Percentiles rank a stretch among this genome's conserved stretches.
These are phyloP conservation scores for Nothophaeocryptopus gaeumannii DNA, from an alignment of 2,329 filamentous ascomycete species.

Conservation along the genomic window DNA sequence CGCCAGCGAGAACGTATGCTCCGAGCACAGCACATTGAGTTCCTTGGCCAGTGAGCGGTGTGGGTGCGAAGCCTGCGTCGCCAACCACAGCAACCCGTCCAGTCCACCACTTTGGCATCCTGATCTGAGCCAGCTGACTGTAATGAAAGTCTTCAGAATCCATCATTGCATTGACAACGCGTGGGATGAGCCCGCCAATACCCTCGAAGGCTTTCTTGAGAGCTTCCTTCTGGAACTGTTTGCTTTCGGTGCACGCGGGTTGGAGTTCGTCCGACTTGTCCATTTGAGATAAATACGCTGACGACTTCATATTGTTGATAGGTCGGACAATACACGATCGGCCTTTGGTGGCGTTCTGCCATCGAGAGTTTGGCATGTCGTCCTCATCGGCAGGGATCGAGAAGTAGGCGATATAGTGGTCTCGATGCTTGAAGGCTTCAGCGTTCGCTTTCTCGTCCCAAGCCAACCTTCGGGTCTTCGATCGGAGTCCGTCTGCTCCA, in stretches of 20 bases:
- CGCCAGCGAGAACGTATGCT: slow-evolving; percentile 40
- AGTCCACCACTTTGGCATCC: slow-evolving; percentile 34
- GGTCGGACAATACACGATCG: slow-evolving; percentile 20
- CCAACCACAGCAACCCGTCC: slow-evolving; percentile 37
- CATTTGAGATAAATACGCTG: slow-evolving; percentile 16
- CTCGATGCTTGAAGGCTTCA: slow-evolving; percentile 9
- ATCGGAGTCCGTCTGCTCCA: slow-evolving; percentile 34
- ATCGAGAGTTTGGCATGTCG: slow-evolving; percentile 19
- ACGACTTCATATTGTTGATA: slow-evolving; percentile 10
- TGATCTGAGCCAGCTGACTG: slow-evolving; percentile 40
- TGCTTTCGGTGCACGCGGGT: slow-evolving; percentile 4
- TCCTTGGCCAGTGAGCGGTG: slow-evolving; percentile 31
- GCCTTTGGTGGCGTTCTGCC: slow-evolving; percentile 17
- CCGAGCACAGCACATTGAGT: slow-evolving; percentile 37
- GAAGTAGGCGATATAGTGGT: slow-evolving; percentile 28
- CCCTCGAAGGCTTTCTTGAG: slow-evolving; percentile 12
- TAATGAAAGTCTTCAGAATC: slow-evolving; percentile 43
- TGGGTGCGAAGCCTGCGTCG: slow-evolving; percentile 40
- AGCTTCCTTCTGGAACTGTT: slow-evolving; percentile 10
- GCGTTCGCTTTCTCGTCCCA: slow-evolving; percentile 20
- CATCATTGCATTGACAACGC: slow-evolving; percentile 40
- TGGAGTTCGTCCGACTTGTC: slow-evolving; percentile 7
- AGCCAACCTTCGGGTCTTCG: slow-evolving; percentile 28
- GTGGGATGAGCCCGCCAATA: slow-evolving; percentile 13
- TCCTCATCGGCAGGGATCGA: slow-evolving; percentile 15